Evolutionary conservation across 805 yeast genomes (phyloP), one percentile per base, ranked within the genome.

Genomic region (Zygosaccharomyces rouxii): DNA sequence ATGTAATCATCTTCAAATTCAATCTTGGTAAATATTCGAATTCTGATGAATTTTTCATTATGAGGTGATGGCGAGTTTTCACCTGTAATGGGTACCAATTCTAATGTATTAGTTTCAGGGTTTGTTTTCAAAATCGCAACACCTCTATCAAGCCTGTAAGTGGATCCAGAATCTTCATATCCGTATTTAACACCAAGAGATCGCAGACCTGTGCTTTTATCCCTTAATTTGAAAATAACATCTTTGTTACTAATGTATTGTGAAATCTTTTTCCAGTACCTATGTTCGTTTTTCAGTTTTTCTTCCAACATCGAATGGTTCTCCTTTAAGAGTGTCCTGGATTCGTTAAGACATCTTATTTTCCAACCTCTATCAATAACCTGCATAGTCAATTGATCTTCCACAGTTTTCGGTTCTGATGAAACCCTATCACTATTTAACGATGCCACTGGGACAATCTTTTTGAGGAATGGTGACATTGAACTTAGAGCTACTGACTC

Each of bases 401-500:
- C 49, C 7, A 53, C 54, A 3, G 58, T 44, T 0, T 53, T 44
- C 1, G 52, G 56, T 7, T 51, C 61, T 5, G 48, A 39, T 6
- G 59, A 62, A 1, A 72, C 57, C n/a, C 54, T 56, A 47, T 72
- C 77, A 37, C 71, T 70, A 45, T 79, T 80, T 48, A 90, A 70
- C 0, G 96, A 83, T 0, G 92, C 95, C 9, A 84, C 70, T 2
- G 94, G 87, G 0, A 84, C 85, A 47, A 78, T 79, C 57, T 85
- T 84, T 56, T 81, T 79, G 53, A 89, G 70, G 63, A 80, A 89
- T 0, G 95, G 89, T 1, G 96, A 89, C 81, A 92, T 87, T 1
- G 97, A 88, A 2, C 89, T 75, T 29, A 85, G 77, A 2, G 95
- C 96, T 1, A 92, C 85, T 16, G 88, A 87, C 1, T 97, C 97